Evolutionary conservation across 164 flowering plant species (phyloP).

Genomic region (Akebia trifoliata): DNA sequence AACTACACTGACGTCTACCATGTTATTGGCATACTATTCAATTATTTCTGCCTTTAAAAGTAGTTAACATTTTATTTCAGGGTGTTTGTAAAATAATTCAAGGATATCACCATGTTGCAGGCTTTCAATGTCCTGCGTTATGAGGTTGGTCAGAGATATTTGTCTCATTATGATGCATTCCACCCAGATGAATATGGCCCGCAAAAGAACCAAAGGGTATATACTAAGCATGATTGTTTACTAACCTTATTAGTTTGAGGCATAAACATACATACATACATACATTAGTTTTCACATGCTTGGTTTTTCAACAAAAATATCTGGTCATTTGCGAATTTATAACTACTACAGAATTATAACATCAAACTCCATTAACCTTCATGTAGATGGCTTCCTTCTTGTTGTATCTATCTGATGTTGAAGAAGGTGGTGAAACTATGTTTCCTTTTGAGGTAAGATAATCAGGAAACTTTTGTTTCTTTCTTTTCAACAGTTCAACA

Average conservation of each 20-base stretch:
- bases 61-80: constrained; percentile 28
- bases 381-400: constrained; percentile 75
- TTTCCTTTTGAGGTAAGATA: constrained; percentile 74
- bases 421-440: constrained; percentile 90
- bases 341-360: not conserved
- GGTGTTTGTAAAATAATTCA: constrained; percentile 21
- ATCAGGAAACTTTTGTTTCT: not conserved
- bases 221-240: constrained; percentile 1
- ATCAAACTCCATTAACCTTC: not conserved
- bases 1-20: too few species aligned
- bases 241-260: too few species aligned
- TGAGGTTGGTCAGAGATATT: constrained; percentile 84
- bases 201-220: constrained; percentile 94
- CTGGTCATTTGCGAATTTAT: too few species aligned
- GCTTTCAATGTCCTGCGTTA: constrained; percentile 87
- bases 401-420: constrained; percentile 71
- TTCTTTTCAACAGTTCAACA: not conserved
- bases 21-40: not conserved
- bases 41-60: constrained; percentile 5
- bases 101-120: constrained; percentile 63
- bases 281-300: too few species aligned
- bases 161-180: constrained; percentile 87
- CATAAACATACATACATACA: too few species aligned
- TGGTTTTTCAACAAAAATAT: too few species aligned
- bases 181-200: constrained; percentile 91